phyloP scores from a whole-genome alignment of 306 rosid genomes.

The Rubus idaeus region DNA sequence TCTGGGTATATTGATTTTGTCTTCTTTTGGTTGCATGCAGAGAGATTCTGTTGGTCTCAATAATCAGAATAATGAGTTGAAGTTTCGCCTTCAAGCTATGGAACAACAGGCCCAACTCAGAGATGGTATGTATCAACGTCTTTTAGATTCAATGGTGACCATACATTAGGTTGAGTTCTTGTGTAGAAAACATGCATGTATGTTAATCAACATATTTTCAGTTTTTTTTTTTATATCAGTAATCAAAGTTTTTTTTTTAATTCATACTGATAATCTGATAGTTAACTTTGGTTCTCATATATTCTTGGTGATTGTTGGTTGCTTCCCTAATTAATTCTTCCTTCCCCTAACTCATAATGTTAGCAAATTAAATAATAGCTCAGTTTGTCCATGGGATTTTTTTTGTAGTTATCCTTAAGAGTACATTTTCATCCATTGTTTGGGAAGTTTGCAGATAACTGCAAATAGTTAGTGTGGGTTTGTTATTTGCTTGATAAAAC shows the following conservation, averaged over 20 bases:
- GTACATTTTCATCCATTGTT: background rate
- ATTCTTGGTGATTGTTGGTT: background rate
- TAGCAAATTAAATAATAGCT: background rate
- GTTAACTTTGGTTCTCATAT: background rate
- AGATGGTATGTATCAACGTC: constrained; percentile 58
- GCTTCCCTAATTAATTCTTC: background rate
- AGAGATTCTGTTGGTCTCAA: constrained; percentile 87
- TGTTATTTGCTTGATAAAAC: background rate
- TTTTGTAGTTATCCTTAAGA: background rate
- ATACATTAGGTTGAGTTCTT: background rate
- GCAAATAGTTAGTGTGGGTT: background rate
- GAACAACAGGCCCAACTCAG: constrained; percentile 95
- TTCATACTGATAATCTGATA: background rate
- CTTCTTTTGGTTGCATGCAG: constrained; percentile 36
- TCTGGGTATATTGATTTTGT: constrained; percentile 14
- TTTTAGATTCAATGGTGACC: background rate
- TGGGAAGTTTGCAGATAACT: background rate
- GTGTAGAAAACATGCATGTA: background rate
- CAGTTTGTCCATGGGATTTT: background rate
- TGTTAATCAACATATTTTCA: background rate
- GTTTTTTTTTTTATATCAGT: background rate
- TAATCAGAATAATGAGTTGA: constrained; percentile 88
- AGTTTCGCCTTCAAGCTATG: constrained; percentile 99
- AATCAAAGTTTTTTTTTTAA: background rate
- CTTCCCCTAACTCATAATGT: background rate